Evolutionary conservation across 495 filamentous ascomycete species (phyloP).

Genomic region (Aspergillus haitiensis): DNA sequence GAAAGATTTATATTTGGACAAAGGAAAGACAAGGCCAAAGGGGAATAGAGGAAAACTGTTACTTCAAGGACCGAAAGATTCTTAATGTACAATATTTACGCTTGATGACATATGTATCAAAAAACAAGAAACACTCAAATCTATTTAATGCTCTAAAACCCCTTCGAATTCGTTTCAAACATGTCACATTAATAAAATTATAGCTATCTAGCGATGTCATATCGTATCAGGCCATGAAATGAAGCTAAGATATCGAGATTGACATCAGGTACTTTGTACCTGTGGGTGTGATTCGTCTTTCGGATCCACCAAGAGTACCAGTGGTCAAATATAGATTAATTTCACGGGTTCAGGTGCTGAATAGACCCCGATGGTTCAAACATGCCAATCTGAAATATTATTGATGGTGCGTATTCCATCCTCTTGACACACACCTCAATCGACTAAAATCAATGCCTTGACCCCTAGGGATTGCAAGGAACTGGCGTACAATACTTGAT

Average conservation of each 20-base stretch:
- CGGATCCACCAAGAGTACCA: no score
- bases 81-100: conserved; percentile 21
- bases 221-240: not conserved
- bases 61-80: conserved; percentile 1
- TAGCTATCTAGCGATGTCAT: not conserved
- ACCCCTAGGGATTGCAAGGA: conserved; percentile 17
- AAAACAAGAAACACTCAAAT: conserved; percentile 6
- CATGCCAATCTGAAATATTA: conserved; percentile 10
- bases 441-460: conserved; percentile 24
- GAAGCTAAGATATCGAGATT: not conserved
- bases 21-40: conserved; percentile 2
- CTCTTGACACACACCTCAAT: conserved; percentile 17
- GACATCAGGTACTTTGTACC: not conserved
- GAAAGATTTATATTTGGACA: conserved; percentile 11
- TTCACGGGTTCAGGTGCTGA: not conserved
- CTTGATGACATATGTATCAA: conserved; percentile 17
- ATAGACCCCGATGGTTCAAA: not conserved
- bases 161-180: not conserved
- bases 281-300: not conserved
- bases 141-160: not conserved
- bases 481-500: conserved; percentile 11
- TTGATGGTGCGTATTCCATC: conserved; percentile 13
- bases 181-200: conserved; percentile 11
- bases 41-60: not conserved
- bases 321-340: no score